Conservation (phyloP, 331 rosid species). For the Stylosanthes scabra region DNA sequence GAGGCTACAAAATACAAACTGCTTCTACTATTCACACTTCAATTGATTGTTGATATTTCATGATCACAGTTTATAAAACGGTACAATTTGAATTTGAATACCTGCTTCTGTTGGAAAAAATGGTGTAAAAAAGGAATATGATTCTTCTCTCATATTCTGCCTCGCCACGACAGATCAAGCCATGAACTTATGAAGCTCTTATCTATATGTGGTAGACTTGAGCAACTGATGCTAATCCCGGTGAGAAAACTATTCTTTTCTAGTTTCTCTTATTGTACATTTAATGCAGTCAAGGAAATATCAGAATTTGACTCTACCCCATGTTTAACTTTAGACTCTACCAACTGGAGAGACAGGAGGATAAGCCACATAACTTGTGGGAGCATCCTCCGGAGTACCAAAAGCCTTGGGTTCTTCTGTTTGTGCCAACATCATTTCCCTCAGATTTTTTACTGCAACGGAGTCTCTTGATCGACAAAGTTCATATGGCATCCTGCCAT, state of each 20-base stretch:
- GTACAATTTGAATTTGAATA: background rate
- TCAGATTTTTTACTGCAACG: constrained; percentile 48
- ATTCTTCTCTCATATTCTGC: background rate
- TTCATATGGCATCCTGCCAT: constrained; percentile 61
- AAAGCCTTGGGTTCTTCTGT: constrained; percentile 50
- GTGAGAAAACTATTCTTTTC: constrained; percentile 18
- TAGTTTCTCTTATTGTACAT: constrained; percentile 37
- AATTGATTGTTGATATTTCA: constrained; percentile 41
- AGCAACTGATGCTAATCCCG: constrained; percentile 20
- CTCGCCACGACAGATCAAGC: background rate
- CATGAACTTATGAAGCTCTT: constrained; percentile 25
- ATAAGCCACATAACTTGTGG: constrained; percentile 58
- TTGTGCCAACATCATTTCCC: constrained; percentile 48
- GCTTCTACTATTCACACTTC: constrained; percentile 54
- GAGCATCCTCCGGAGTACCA: constrained; percentile 53
- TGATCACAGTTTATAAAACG: constrained; percentile 27
- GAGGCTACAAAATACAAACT: constrained; percentile 33
- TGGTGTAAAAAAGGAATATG: background rate
- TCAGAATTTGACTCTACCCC: constrained; percentile 25
- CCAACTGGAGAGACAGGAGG: constrained; percentile 80
- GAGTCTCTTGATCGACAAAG: constrained; percentile 53
- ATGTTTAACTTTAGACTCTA: constrained; percentile 59
- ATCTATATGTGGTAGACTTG: constrained; percentile 33
- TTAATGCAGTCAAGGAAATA: constrained; percentile 22
- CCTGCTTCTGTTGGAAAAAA: background rate